A percentile compares a stretch with the other conserved stretches of the same genome.
Conservation (phyloP, 139 green algal genomes). For the Chlorokybus atmophyticus region DNA sequence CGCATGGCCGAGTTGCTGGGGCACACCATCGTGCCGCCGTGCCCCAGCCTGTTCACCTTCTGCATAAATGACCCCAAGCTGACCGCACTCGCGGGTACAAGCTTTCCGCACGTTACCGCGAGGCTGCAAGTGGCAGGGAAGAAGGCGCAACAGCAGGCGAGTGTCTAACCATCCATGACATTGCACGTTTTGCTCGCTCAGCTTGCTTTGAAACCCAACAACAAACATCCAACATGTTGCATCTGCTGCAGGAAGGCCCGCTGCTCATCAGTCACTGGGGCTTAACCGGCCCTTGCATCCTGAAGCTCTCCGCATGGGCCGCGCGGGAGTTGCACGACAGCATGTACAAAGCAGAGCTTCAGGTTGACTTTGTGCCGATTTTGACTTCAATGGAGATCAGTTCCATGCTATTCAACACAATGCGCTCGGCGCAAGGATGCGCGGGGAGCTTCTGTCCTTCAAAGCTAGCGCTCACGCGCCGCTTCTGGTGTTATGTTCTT, state of each 20-base stretch:
- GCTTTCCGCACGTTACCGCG: slow-evolving; percentile 2
- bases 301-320: slow-evolving; percentile 23
- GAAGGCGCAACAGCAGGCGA: neutral
- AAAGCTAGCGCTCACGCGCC: slow-evolving; percentile 9
- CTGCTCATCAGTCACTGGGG: slow-evolving; percentile 27
- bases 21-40: slow-evolving; percentile 24
- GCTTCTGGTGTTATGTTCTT: slow-evolving; percentile 25
- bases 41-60: slow-evolving; percentile 26
- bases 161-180: neutral
- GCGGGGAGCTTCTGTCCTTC: neutral
- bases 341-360: slow-evolving; percentile 8
- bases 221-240: neutral
- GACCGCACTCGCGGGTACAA: slow-evolving; percentile 18
- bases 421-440: slow-evolving; percentile 1
- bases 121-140: slow-evolving; percentile 2
- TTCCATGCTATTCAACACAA: neutral
- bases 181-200: neutral
- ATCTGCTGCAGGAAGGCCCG: slow-evolving; percentile 11
- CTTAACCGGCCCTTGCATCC: slow-evolving; percentile 13
- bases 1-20: slow-evolving; percentile 6
- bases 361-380: too few relatives aligned
- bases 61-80: slow-evolving; percentile 8
- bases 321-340: slow-evolving; percentile 4
- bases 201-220: neutral
- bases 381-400: too few relatives aligned